These are phyloP conservation scores for Exophiala sp. DNA, from an alignment of 2,329 filamentous ascomycete species.

Conservation along the genomic window DNA sequence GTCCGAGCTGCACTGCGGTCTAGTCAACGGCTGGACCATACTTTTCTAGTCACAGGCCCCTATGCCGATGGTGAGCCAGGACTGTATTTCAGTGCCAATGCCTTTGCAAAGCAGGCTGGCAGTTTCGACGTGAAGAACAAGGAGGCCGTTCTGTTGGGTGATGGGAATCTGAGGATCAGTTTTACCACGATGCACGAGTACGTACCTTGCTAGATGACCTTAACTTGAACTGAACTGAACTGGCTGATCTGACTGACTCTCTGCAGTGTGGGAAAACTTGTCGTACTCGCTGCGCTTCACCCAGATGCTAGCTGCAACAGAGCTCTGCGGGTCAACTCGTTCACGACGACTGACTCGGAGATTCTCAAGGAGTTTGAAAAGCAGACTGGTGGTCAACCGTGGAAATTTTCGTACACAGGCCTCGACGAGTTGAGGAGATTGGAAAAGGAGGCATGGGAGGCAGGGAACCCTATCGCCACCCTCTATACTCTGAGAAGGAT, in stretches of 20 bases:
- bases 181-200: conserved; percentile 67
- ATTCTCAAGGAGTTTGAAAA: conserved; percentile 62
- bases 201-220: conserved; percentile 28
- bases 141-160: conserved; percentile 56
- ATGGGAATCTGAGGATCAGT: conserved; percentile 56
- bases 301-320: conserved; percentile 50
- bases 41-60: conserved; percentile 64
- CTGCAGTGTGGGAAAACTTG: conserved; percentile 55
- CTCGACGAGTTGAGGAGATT: conserved; percentile 49
- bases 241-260: too few relatives aligned
- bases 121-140: conserved; percentile 54
- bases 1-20: conserved; percentile 55
- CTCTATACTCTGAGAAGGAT: conserved; percentile 59
- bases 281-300: conserved; percentile 56
- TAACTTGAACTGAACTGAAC: neutral
- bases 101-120: conserved; percentile 40
- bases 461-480: conserved; percentile 48
- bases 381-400: conserved; percentile 51
- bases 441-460: conserved; percentile 55
- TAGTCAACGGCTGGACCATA: conserved; percentile 49
- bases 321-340: conserved; percentile 63
- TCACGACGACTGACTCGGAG: conserved; percentile 56
- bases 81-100: conserved; percentile 47
- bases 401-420: conserved; percentile 50
- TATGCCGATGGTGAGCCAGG: conserved; percentile 53